Conservation (phyloP, 2,329 filamentous ascomycete species). For the Endocalyx cinctus region DNA sequence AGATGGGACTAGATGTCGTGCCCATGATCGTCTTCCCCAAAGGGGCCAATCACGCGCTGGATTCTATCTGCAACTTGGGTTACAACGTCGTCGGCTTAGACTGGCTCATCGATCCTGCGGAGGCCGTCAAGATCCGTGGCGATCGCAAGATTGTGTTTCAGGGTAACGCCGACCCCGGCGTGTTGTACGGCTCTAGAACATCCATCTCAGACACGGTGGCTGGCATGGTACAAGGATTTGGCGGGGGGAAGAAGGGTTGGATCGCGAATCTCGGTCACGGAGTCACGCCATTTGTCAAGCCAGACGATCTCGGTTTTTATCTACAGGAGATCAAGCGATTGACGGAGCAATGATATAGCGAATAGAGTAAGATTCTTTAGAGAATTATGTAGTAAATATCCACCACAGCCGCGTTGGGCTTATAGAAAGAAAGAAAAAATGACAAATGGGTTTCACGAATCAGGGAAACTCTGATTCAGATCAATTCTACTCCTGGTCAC, state of each 20-base stretch:
- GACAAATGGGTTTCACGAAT: too few species aligned
- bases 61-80: conserved; percentile 79
- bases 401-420: too few species aligned
- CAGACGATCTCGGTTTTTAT: conserved; percentile 88
- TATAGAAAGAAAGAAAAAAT: too few species aligned
- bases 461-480: conserved; percentile 21
- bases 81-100: conserved; percentile 94
- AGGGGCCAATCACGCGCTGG: conserved; percentile 91
- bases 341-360: conserved; percentile 37
- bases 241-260: conserved; percentile 76
- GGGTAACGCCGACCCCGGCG: conserved; percentile 92
- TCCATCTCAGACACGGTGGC: conserved; percentile 79
- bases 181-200: conserved; percentile 79
- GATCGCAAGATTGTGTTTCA: conserved; percentile 75
- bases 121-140: conserved; percentile 75
- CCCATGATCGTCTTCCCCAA: conserved; percentile 99
- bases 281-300: conserved; percentile 92
- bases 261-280: conserved; percentile 96
- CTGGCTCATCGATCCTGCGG: conserved; percentile 86
- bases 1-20: conserved; percentile 72
- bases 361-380: conserved; percentile 1
- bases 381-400: too few species aligned
- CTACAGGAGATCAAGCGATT: conserved; percentile 85
- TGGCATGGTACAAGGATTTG: conserved; percentile 83
- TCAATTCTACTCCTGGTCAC: conserved; percentile 21